Evolutionary conservation across 345 rosid species (phyloP).

Genomic region (Syzygium aqueum): DNA sequence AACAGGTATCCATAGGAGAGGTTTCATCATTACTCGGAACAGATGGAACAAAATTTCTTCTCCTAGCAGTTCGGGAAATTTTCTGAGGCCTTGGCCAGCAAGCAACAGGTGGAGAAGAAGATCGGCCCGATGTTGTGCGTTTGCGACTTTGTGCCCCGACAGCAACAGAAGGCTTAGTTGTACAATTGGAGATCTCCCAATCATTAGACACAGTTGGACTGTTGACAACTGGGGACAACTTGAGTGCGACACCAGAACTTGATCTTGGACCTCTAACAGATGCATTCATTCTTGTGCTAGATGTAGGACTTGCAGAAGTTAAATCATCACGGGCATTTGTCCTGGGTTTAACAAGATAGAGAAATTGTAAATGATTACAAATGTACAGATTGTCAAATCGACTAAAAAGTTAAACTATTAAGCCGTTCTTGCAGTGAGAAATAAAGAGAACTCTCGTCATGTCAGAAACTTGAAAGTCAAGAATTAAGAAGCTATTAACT

Average conservation of each 20-base stretch:
- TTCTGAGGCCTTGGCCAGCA: constrained; percentile 90
- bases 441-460: neutral
- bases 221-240: constrained; percentile 57
- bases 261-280: constrained; percentile 74
- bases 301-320: constrained; percentile 62
- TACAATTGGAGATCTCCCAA: constrained; percentile 80
- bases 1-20: constrained; percentile 45
- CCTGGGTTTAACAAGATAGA: constrained; percentile 29
- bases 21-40: constrained; percentile 63
- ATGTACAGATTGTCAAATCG: neutral
- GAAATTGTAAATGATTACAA: neutral
- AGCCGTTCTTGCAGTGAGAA: neutral
- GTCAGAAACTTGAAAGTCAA: neutral
- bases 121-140: constrained; percentile 48
- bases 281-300: constrained; percentile 48
- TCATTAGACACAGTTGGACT: constrained; percentile 58
- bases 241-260: constrained; percentile 50
- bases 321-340: constrained; percentile 56
- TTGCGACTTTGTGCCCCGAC: constrained; percentile 66
- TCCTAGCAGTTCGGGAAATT: constrained; percentile 78
- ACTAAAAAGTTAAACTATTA: neutral
- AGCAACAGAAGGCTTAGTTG: constrained; percentile 59
- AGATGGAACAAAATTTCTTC: constrained; percentile 67
- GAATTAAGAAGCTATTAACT: neutral
- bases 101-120: constrained; percentile 83